Conservation (phyloP, 768 basidiomycete genomes). For the Infundibulicybe gibba region DNA sequence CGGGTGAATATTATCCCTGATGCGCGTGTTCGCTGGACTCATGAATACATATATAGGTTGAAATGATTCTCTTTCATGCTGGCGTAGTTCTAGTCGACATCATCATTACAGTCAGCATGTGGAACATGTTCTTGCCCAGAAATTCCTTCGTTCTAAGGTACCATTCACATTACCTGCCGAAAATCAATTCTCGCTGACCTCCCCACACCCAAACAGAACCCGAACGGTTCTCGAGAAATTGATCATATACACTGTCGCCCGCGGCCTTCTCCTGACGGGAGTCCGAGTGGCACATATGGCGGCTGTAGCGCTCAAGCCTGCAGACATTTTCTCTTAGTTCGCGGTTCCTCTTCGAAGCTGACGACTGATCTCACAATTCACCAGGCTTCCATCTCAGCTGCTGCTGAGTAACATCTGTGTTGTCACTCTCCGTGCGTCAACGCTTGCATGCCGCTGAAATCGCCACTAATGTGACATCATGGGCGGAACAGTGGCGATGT, state of each 20-base stretch:
- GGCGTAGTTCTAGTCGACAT: constrained; percentile 2
- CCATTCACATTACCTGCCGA: neutral
- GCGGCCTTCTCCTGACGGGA: constrained; percentile 3
- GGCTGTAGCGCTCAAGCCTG: constrained; percentile 2
- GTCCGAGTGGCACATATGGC: constrained; percentile 6
- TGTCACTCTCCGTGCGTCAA: neutral
- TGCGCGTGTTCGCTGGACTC: neutral
- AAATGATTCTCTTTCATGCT: constrained; percentile 1
- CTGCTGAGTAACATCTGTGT: constrained; percentile 2
- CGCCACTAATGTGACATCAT: too few species aligned
- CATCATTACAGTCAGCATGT: constrained; percentile 3
- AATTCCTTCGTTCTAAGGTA: too few species aligned
- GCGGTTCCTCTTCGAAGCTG: neutral
- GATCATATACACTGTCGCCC: constrained; percentile 3
- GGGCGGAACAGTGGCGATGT: too few species aligned
- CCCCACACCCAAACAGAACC: neutral
- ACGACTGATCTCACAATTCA: neutral
- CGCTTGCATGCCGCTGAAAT: too few species aligned
- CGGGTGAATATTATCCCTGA: neutral
- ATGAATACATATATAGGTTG: constrained; percentile 2
- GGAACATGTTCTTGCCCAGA: neutral
- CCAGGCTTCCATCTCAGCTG: neutral
- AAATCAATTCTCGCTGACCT: neutral
- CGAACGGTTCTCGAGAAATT: constrained; percentile 1
- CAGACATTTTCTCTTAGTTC: constrained; percentile 5